Evolutionary conservation across 495 filamentous ascomycete species (phyloP).

Genomic region (Penicillium paradoxum): DNA sequence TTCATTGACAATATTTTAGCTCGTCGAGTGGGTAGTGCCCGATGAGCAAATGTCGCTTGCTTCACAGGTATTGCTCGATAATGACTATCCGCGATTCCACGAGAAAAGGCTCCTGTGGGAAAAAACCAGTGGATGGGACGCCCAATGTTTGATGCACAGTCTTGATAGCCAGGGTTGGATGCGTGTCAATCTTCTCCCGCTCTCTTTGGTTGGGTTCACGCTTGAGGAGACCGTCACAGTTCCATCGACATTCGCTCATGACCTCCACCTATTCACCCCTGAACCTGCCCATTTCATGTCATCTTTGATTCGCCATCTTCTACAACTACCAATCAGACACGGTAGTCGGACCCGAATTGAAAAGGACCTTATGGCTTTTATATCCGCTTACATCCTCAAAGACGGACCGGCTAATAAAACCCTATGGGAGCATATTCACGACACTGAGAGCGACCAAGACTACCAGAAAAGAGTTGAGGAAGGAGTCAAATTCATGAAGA

Average conservation of each 20-base stretch:
- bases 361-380: background rate
- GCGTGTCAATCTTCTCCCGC: background rate
- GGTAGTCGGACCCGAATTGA: background rate
- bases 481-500: conserved; percentile 5
- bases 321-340: background rate
- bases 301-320: conserved; percentile 3
- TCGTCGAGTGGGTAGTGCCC: background rate
- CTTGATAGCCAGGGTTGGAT: background rate
- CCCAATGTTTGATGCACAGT: background rate
- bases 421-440: background rate
- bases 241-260: conserved; percentile 3
- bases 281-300: conserved; percentile 9
- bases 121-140: background rate
- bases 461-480: conserved; percentile 18
- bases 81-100: background rate
- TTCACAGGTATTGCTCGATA: background rate
- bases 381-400: background rate
- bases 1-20: background rate
- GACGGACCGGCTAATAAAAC: background rate
- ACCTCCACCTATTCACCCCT: conserved; percentile 4
- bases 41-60: background rate
- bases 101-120: background rate
- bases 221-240: conserved; percentile 12
- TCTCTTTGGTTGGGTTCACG: conserved; percentile 4
- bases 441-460: conserved; percentile 12